These are phyloP conservation scores for Rhodotorula paludigena DNA, from an alignment of 768 basidiomycete genomes.

Conservation along the genomic window DNA sequence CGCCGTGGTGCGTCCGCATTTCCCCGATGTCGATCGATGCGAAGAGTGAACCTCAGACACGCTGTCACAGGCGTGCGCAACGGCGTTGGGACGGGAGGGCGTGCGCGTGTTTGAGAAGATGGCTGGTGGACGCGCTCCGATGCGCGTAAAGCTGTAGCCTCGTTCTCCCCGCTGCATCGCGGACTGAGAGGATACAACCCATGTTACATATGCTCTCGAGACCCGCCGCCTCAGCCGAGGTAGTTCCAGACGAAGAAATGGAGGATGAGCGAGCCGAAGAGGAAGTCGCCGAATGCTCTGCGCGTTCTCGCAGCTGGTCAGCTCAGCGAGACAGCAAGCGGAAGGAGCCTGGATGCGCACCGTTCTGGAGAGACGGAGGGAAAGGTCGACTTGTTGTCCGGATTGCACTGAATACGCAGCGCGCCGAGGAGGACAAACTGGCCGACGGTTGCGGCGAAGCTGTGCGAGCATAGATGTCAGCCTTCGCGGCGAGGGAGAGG, in stretches of 20 bases:
- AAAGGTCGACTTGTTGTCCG: conserved; percentile 73
- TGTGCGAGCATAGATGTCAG: conserved; percentile 44
- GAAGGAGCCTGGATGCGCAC: conserved; percentile 7
- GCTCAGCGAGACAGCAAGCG: not conserved
- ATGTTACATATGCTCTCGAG: not conserved
- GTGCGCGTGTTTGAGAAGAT: conserved; percentile 49
- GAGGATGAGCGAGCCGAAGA: conserved; percentile 84
- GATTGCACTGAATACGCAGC: conserved; percentile 85
- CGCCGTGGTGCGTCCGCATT: conserved; percentile 54
- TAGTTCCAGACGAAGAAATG: conserved; percentile 99
- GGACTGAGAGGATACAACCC: too few species aligned
- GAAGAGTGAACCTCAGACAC: not conserved
- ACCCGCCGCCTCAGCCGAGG: conserved; percentile 59
- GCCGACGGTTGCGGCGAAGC: conserved; percentile 87
- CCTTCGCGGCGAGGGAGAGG: not conserved
- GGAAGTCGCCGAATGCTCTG: conserved; percentile 97
- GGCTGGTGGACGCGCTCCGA: not conserved
- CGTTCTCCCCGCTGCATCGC: too few species aligned
- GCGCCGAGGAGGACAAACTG: conserved; percentile 95
- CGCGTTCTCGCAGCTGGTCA: not conserved
- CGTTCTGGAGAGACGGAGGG: conserved; percentile 83
- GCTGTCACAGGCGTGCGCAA: conserved; percentile 54
- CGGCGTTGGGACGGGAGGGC: conserved; percentile 52
- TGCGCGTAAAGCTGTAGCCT: not conserved
- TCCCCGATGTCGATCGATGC: too few species aligned